Base-by-base conservation (phyloP, 1,139 yeast genomes). In the Scheffersomyces titani region DNA sequence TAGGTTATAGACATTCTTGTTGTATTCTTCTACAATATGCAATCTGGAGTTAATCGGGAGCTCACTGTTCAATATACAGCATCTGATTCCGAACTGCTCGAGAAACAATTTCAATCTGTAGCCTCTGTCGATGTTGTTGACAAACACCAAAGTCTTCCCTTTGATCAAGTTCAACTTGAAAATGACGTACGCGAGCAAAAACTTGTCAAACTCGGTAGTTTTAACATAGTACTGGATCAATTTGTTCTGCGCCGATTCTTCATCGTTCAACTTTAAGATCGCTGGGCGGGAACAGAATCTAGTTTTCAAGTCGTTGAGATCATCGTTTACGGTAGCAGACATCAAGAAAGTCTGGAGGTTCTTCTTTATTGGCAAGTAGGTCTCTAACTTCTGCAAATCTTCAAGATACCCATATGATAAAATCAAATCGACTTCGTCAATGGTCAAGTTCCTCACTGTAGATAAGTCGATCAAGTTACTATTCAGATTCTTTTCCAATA, bases 301-400 rank as follows among this genome's bases (percentile, higher is more conserved):
- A 51, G 77, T 70, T 72, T 94, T 94, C 66, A 96, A 76, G 51
- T 83, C 85, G 59, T 90, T 87, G 61, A 93, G 85, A 60, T 94
- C 98, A 53, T 91, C 97, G 68, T 88, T 90, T 58, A 96, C 77
- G 3, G 99, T 96, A 1, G 99, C 99, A 71, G 97, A 91, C 98
- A 94, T 94, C 63, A 96, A 78, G 75, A 92, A 93, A 1, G 96
- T 88, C 74, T 96, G 99, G 63, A 92, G 77, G 56, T 88, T 87
- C 65, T 88, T 88, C 69, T 86, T 87, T 55, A 87, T 80, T 13
- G 96, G 94, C 61, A 92, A 75, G 61, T 76, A 83, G 22, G 80
- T 79, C 18, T 89, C 83, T 60, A 94, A 80, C 63, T 83, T 84
- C 55, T 81, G 75, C 62, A 96, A 79, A 73, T 96, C 99, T 6